Evolutionary conservation across 306 rosid genomes (phyloP).

Genomic region (Luffa aegyptiaca): DNA sequence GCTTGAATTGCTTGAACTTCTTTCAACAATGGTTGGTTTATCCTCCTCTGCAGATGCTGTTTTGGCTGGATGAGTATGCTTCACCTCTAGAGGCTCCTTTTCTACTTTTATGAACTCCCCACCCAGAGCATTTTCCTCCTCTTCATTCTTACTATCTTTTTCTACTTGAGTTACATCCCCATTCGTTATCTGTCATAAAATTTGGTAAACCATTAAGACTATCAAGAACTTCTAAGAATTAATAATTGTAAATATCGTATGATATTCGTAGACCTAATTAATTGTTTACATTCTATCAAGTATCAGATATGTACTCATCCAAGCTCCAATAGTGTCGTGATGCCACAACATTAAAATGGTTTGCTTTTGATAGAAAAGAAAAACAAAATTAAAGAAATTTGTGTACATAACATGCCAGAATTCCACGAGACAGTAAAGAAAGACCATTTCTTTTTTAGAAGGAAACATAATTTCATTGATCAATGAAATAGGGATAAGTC

Average conservation of each 20-base stretch:
- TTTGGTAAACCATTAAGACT: not conserved
- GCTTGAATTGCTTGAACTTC: slow-evolving; percentile 46
- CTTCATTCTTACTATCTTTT: slow-evolving; percentile 57
- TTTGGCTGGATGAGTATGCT: slow-evolving; percentile 24
- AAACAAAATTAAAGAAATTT: not conserved
- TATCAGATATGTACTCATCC: not conserved
- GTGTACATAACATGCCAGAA: not conserved
- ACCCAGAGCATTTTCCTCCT: slow-evolving; percentile 71
- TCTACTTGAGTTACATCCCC: slow-evolving; percentile 27
- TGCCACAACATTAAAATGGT: not conserved
- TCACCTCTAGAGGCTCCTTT: slow-evolving; percentile 51
- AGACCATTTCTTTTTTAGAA: not conserved
- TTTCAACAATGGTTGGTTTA: slow-evolving; percentile 28
- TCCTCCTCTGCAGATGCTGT: slow-evolving; percentile 20
- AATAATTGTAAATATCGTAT: not conserved
- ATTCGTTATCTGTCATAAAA: slow-evolving; percentile 35
- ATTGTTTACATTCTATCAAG: not conserved
- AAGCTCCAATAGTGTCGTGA: not conserved
- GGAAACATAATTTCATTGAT: too few relatives aligned
- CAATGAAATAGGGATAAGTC: too few relatives aligned
- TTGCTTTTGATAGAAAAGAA: not conserved
- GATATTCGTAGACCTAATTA: not conserved
- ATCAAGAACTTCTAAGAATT: slow-evolving; percentile 3
- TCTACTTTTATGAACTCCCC: slow-evolving; percentile 95
- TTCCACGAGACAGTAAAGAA: not conserved